Conservation (phyloP, 108 stramenopile genomes). For the Heterococcus sp. region DNA sequence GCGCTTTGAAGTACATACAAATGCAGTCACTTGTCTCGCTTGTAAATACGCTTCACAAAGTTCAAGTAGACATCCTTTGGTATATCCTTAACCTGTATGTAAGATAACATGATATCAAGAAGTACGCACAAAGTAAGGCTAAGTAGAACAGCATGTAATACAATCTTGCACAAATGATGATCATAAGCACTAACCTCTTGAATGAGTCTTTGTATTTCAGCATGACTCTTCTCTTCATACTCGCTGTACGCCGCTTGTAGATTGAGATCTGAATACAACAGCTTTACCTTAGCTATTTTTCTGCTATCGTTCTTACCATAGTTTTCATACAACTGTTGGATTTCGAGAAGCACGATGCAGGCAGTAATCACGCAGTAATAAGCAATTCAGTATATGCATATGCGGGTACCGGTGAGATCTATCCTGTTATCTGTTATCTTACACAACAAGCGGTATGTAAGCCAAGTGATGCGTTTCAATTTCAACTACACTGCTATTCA, state of each 20-base stretch:
- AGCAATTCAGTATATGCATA: no score
- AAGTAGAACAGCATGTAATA: background rate
- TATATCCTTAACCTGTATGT: background rate
- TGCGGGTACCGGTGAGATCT: no score
- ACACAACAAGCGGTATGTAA: no score
- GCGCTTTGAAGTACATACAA: no score
- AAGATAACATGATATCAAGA: background rate
- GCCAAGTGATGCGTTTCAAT: no score
- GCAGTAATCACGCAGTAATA: no score
- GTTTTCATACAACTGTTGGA: no score
- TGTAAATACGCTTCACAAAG: constrained; percentile 89
- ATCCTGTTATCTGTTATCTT: no score
- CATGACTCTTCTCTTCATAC: constrained; percentile 79
- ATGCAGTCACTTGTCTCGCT: constrained; percentile 85
- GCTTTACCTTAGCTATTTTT: no score
- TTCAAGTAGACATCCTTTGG: constrained; percentile 72
- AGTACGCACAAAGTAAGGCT: background rate
- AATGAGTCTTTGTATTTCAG: constrained; percentile 58
- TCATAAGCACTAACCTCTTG: background rate
- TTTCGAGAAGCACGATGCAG: no score
- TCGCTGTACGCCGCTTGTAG: constrained; percentile 67
- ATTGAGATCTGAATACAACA: constrained; percentile 74
- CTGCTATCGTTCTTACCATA: no score
- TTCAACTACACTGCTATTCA: no score
- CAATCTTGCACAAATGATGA: background rate